A percentile compares a stretch with the other conserved stretches of the same genome.
phyloP scores from a whole-genome alignment of 179 eudicot genomes.

The Drosera spatulata region DNA sequence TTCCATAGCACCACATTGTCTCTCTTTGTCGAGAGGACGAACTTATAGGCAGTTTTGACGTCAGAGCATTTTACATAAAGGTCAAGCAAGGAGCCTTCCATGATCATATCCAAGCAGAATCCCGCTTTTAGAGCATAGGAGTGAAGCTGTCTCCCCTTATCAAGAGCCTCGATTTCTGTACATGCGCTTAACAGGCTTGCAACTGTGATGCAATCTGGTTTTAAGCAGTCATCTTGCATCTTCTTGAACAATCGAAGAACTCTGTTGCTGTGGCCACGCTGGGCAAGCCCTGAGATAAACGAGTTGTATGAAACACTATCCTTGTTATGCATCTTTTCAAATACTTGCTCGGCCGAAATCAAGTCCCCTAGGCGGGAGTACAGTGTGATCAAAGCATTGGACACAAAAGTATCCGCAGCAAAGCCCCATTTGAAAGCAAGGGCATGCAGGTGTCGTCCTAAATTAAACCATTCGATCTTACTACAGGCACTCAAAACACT shows the following conservation, averaged over 20 bases:
- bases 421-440: conserved; percentile 66
- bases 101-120: too few relatives aligned
- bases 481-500: conserved; percentile 84
- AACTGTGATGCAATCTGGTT: too few relatives aligned
- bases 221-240: too few relatives aligned
- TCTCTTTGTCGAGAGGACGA: too few relatives aligned
- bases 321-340: conserved; percentile 48
- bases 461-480: conserved; percentile 35
- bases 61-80: too few relatives aligned
- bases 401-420: conserved; percentile 53
- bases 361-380: conserved; percentile 65
- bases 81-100: too few relatives aligned
- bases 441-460: conserved; percentile 77
- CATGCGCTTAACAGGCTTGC: too few relatives aligned
- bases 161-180: too few relatives aligned
- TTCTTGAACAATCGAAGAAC: conserved; percentile 43
- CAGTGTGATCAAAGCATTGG: conserved; percentile 68
- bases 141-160: too few relatives aligned
- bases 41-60: too few relatives aligned
- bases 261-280: conserved; percentile 22
- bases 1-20: too few relatives aligned
- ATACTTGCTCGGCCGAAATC: conserved; percentile 36
- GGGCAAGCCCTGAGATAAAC: conserved; percentile 59
- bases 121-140: too few relatives aligned
- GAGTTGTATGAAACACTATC: conserved; percentile 62